Evolutionary conservation across 805 yeast genomes (phyloP).

Genomic region (Isabelozyma gotoi): DNA sequence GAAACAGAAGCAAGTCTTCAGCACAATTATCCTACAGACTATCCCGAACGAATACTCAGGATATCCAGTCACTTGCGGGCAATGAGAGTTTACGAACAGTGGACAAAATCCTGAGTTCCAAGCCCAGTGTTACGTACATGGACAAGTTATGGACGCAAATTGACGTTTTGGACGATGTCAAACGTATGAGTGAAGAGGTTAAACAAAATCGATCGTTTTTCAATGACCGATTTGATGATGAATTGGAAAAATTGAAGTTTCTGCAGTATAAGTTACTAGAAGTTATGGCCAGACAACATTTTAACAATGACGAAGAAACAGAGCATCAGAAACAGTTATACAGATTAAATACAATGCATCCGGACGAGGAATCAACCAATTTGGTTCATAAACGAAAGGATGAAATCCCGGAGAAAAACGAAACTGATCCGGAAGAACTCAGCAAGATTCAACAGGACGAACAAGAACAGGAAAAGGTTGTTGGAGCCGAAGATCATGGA

Average conservation of each 20-base stretch:
- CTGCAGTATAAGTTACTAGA: constrained; percentile 49
- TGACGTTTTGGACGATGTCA: constrained; percentile 80
- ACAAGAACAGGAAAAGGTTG: background rate
- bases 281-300: constrained; percentile 31
- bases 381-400: constrained; percentile 22
- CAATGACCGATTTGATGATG: constrained; percentile 49
- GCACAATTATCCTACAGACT: background rate
- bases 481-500: background rate
- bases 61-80: background rate
- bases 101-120: constrained; percentile 54
- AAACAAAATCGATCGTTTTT: constrained; percentile 48
- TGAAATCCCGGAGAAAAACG: constrained; percentile 19
- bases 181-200: constrained; percentile 51
- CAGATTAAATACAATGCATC: background rate
- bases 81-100: constrained; percentile 17
- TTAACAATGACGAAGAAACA: constrained; percentile 10
- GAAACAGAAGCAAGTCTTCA: background rate
- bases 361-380: constrained; percentile 13
- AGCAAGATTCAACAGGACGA: background rate
- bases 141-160: constrained; percentile 86
- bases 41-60: background rate
- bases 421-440: background rate
- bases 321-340: constrained; percentile 3
- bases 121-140: constrained; percentile 63
- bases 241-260: constrained; percentile 51